These are phyloP conservation scores for Apostasia shenzhenica DNA, from an alignment of 106 monocot genomes.

Conservation along the genomic window DNA sequence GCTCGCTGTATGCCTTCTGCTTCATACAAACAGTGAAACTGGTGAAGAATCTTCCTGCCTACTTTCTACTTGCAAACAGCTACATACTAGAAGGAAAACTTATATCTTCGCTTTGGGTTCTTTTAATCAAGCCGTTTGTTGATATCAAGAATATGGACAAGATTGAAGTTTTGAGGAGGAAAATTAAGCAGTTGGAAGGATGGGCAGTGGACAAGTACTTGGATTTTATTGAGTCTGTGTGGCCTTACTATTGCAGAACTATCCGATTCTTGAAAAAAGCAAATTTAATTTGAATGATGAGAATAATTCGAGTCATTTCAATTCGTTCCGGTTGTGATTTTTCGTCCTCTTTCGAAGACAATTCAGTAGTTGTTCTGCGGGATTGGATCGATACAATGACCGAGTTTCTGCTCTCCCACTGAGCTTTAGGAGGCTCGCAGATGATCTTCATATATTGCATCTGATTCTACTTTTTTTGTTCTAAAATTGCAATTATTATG, in stretches of 20 bases:
- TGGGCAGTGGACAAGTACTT: constrained; percentile 57
- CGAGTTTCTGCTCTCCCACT: no score
- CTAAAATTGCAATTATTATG: no score
- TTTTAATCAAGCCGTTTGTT: constrained; percentile 38
- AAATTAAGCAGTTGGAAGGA: constrained; percentile 34
- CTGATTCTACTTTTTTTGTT: no score
- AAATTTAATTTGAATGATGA: constrained; percentile 42
- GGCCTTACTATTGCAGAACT: constrained; percentile 82
- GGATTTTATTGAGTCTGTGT: constrained; percentile 71
- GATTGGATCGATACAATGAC: no score
- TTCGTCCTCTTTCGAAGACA: no score
- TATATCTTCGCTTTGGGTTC: constrained; percentile 17
- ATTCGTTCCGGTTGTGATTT: no score
- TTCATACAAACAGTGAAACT: constrained; percentile 36
- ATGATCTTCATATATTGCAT: no score
- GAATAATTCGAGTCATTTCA: no score
- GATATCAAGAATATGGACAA: constrained; percentile 45
- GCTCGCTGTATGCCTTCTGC: constrained; percentile 38
- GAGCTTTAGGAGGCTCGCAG: no score
- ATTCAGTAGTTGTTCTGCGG: no score
- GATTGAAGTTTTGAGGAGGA: constrained; percentile 17
- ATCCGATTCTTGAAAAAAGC: constrained; percentile 80
- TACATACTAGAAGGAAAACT: constrained; percentile 55
- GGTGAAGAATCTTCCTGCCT: constrained; percentile 39
- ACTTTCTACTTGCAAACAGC: constrained; percentile 16